Evolutionary conservation across 352 stramenopile species (phyloP), one percentile per base, ranked within the genome.

Genomic region (Phytophthora constricta): DNA sequence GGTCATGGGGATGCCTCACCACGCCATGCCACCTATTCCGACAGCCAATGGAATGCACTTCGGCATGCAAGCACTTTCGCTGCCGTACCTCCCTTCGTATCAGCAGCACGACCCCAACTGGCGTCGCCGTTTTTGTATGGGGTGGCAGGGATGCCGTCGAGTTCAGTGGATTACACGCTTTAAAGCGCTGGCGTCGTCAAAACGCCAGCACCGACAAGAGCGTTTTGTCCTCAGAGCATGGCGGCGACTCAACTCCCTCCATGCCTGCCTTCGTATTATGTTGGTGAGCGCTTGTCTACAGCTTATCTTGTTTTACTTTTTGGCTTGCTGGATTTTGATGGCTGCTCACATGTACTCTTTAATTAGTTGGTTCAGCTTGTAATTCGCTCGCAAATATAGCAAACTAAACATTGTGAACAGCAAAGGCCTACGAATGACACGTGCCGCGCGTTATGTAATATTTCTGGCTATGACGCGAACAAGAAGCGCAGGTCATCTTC

Each of bases 401-500:
- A 73, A 52, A 72, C 59, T 58, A 19, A 68, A 23, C 56, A 71
- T 62, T 47, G 42, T 69, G 43, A 66, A 67, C 64, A 73, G 47
- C 46, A 62, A 53, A 66, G n/a, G 42, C 42, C 43, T 48, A 27
- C 28, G 33, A 58, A n/a, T n/a, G n/a, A n/a, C n/a, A n/a, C n/a
- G n/a, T n/a, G n/a, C n/a, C n/a, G n/a, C n/a, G n/a, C n/a, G n/a
- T n/a, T n/a, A n/a, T n/a, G n/a, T n/a, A n/a, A n/a, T n/a, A n/a
- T n/a, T 37, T 47, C 19, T n/a, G 33, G 9, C 83, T 45, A 88
- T 25, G 56, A 51, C 8, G 81, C 83, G 59, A 98, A 98, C 11
- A 98, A 76, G 58, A 98, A 98, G 7, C 91, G 81, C 39, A 98
- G 59, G 49, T 98, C 96, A 65, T 98, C 95, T 45, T 97, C 91